Percentiles rank a stretch among this genome's conserved stretches.
Conservation (phyloP, 2,329 filamentous ascomycete species). For the Diaporthe ampelina region DNA sequence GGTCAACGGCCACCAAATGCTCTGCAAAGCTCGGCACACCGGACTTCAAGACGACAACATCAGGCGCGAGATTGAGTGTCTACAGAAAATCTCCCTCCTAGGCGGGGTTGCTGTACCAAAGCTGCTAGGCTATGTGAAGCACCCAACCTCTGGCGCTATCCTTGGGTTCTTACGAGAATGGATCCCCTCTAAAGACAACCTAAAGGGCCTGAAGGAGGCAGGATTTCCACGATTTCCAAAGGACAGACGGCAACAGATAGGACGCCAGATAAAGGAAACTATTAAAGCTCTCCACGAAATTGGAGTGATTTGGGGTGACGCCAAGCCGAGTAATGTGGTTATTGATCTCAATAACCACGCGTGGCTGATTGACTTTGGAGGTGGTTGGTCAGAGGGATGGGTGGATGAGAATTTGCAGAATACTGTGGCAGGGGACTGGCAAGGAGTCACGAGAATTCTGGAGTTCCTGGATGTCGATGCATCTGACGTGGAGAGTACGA, state of each 20-base stretch:
- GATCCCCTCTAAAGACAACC: constrained; percentile 18
- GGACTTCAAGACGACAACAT: not conserved
- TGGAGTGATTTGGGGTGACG: constrained; percentile 51
- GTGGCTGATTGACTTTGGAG: constrained; percentile 57
- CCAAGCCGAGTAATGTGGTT: constrained; percentile 53
- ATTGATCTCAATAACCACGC: constrained; percentile 53
- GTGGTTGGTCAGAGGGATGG: constrained; percentile 56
- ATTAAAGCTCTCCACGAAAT: constrained; percentile 47
- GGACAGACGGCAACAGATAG: constrained; percentile 10
- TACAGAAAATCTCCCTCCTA: constrained; percentile 1
- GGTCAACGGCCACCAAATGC: not conserved
- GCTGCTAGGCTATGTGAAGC: constrained; percentile 1
- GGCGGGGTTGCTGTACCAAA: not conserved
- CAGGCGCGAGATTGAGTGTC: constrained; percentile 31
- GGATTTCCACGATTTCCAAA: not conserved
- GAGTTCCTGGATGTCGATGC: not conserved
- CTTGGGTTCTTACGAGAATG: constrained; percentile 32
- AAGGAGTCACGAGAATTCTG: constrained; percentile 46
- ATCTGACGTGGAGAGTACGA: not conserved
- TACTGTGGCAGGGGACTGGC: constrained; percentile 54
- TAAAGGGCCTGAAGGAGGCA: constrained; percentile 5
- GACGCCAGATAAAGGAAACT: constrained; percentile 47
- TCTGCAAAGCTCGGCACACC: constrained; percentile 18
- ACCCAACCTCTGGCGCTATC: not conserved
- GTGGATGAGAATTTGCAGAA: constrained; percentile 53